Base-by-base conservation (phyloP, 2,329 filamentous ascomycete genomes). In the Fusarium napiforme region DNA sequence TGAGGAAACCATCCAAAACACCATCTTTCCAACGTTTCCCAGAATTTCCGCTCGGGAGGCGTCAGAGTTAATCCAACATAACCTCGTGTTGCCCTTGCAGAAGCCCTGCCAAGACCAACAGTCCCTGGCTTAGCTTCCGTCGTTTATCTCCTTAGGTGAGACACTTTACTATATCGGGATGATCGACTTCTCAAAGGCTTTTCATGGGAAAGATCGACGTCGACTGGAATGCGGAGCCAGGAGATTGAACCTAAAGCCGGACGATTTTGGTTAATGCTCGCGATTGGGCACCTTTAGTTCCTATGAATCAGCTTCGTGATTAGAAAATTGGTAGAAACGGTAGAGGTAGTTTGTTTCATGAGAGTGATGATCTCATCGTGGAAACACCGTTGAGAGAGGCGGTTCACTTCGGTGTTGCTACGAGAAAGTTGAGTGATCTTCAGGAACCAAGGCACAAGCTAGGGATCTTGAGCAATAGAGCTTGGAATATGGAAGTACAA, bases 141-240 rank as follows among this genome's bases (percentile, higher is more conserved):
- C 40, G 26, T 39, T 18, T 45, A 58, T 58, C 18, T 23, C 23
- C 46, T 42, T 9, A 28, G 16, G 19, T 11, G 16, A 30, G 19
- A 11, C 39, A 34, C 50, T 39, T 65, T 57, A 23, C 67, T 37
- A 28, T n/a, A 60, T 60, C 23, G 30, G 42, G 43, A 26, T 15
- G 40, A 58, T 58, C 36, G n/a, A 26, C 26, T 50, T 32, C 21
- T 23, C 46, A 18, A 18, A 16, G 28, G 16, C 47, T 23, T 11
- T 19, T 23, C 16, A 5, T 50, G 30, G 39, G 28, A 50, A 30
- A 12, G 40, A 70, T 58, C 26, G 14, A 32, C n/a, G 36, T 28
- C n/a, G 42, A 58, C 55, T 70, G 67, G 67, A 70, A 70, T 70
- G 67, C 34, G 43, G 68, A 66, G 60, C 55, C 47, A 66, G 56